Evolutionary conservation across 2,329 filamentous ascomycete species (phyloP).

Genomic region (Ilyonectria mors-panacis): DNA sequence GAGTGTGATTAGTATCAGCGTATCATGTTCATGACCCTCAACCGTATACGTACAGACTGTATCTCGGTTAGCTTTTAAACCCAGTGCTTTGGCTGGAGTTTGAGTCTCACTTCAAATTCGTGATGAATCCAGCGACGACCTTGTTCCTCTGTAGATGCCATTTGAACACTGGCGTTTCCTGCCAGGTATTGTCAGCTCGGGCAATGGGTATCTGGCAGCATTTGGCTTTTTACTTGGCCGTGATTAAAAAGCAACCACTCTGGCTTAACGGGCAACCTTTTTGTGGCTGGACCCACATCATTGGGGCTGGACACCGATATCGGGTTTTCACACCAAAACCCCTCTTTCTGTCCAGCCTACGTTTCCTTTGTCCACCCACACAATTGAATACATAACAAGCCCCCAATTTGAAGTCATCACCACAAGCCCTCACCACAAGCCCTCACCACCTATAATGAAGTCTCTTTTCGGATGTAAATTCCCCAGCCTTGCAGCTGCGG

Average conservation of each 20-base stretch:
- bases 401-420: background rate
- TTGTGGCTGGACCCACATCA: no score
- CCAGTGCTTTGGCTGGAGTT: constrained; percentile 2
- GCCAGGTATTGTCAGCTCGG: background rate
- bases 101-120: constrained; percentile 7
- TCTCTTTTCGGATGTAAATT: no score
- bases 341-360: background rate
- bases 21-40: background rate
- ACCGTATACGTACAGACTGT: background rate
- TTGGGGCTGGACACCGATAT: no score
- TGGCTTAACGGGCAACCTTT: no score
- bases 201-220: background rate
- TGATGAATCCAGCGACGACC: background rate
- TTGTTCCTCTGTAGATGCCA: constrained; percentile 4
- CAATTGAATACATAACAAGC: background rate
- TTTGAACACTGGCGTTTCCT: constrained; percentile 3
- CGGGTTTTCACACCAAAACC: background rate
- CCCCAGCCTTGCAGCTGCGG: no score
- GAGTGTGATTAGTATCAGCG: background rate
- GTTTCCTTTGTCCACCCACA: background rate
- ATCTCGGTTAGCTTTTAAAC: constrained; percentile 7
- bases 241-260: no score
- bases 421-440: background rate
- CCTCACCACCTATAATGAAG: no score
- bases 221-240: background rate